A percentile compares a stretch with the other conserved stretches of the same genome.
These are phyloP conservation scores for Phytophthora constricta DNA, from an alignment of 352 stramenopile genomes.

Conservation along the genomic window DNA sequence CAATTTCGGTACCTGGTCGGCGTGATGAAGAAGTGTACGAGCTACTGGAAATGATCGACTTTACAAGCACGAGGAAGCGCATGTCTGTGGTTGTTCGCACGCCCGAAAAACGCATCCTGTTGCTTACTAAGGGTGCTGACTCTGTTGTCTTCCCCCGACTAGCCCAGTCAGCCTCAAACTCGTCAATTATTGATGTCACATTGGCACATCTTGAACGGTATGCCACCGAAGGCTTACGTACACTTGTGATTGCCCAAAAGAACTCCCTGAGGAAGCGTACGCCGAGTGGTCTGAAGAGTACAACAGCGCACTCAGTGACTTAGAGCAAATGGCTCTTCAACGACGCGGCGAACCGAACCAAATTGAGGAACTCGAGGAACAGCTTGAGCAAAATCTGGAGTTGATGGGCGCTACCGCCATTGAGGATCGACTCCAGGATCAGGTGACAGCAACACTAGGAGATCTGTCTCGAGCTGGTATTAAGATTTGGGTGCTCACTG, in stretches of 20 bases:
- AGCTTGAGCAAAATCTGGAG: conserved; percentile 75
- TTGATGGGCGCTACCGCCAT: conserved; percentile 83
- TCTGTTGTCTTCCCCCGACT: conserved; percentile 81
- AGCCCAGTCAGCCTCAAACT: conserved; percentile 12
- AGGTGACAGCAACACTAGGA: conserved; percentile 77
- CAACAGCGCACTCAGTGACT: conserved; percentile 70
- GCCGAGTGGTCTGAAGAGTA: conserved; percentile 79
- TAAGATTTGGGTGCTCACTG: conserved; percentile 89
- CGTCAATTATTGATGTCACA: conserved; percentile 58
- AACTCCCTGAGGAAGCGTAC: conserved; percentile 69
- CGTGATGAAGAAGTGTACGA: conserved; percentile 68
- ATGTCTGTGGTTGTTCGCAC: conserved; percentile 98
- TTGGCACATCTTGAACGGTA: conserved; percentile 86
- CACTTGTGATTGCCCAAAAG: conserved; percentile 89
- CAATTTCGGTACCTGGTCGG: conserved; percentile 50
- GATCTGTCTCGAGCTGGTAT: conserved; percentile 77
- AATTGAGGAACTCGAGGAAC: conserved; percentile 86
- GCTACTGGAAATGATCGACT: conserved; percentile 97
- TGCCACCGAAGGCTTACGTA: conserved; percentile 86
- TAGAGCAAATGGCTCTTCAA: conserved; percentile 70
- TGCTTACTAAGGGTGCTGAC: conserved; percentile 88
- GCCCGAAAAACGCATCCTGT: conserved; percentile 62
- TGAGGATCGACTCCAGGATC: conserved; percentile 82
- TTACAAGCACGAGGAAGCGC: conserved; percentile 97
- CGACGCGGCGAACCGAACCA: conserved; percentile 65